phyloP scores from a whole-genome alignment of 2,329 filamentous ascomycete species.

The Anthostomella pinea region DNA sequence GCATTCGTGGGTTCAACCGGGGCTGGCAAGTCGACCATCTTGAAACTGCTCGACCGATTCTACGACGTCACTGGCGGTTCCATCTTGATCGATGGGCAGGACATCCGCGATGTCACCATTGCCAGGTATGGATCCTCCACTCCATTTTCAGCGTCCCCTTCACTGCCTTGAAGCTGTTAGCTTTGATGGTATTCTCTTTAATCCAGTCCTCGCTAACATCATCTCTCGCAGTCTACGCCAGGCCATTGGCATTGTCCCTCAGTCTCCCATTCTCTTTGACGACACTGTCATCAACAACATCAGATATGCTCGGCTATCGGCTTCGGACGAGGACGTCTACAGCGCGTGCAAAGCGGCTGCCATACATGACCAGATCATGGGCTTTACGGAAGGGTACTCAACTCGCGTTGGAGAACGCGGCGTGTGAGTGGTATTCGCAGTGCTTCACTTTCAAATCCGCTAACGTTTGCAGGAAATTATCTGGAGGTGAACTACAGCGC shows the following conservation, averaged over 20 bases:
- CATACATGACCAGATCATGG: slow-evolving; percentile 53
- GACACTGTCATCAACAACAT: slow-evolving; percentile 55
- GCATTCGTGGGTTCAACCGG: slow-evolving; percentile 61
- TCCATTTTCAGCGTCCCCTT: neutral
- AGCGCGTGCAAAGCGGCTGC: slow-evolving; percentile 52
- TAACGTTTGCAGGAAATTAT: slow-evolving; percentile 50
- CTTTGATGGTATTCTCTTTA: no score
- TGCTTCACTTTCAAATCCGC: neutral
- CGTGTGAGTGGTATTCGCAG: slow-evolving; percentile 34
- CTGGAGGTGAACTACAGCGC: slow-evolving; percentile 64
- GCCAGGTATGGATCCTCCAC: slow-evolving; percentile 25
- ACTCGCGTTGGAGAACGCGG: slow-evolving; percentile 54
- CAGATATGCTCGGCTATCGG: slow-evolving; percentile 48
- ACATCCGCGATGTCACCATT: slow-evolving; percentile 41
- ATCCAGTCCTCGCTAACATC: slow-evolving; percentile 7
- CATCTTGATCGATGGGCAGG: slow-evolving; percentile 45
- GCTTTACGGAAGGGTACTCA: slow-evolving; percentile 51
- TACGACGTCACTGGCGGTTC: slow-evolving; percentile 47
- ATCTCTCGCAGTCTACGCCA: slow-evolving; percentile 33
- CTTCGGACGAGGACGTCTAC: slow-evolving; percentile 47
- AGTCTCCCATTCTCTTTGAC: slow-evolving; percentile 49
- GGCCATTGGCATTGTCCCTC: slow-evolving; percentile 44
- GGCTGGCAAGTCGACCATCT: slow-evolving; percentile 49
- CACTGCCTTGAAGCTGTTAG: no score
- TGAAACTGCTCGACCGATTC: slow-evolving; percentile 50